Base-by-base conservation (phyloP, 2,329 filamentous ascomycete species). In the Sarocladiaceae sp. region DNA sequence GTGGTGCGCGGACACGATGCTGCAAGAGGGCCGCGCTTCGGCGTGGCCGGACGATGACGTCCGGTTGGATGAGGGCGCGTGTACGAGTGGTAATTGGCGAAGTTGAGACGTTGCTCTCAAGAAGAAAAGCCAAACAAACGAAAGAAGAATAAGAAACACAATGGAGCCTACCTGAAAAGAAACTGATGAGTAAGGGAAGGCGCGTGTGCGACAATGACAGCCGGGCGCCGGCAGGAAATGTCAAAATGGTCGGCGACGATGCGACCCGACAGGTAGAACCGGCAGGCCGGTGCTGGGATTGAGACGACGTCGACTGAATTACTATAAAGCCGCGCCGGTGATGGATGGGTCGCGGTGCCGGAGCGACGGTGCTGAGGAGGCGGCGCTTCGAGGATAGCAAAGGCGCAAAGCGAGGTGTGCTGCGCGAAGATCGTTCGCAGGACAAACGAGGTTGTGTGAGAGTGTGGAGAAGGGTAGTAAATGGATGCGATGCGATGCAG, bases 391-490 rank as follows among this genome's bases (percentile, higher is more conserved):
- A 33, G 31, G 23, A 28, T 17, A 33, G 44, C 26, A 29, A 33
- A 33, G 18, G 28, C 28, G 44, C 28, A 33, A 48, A 33, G 39
- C 7, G 40, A 22, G 25, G 44, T 48, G 44, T 48, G 44, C 18
- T 29, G 44, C 44, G 44, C 44, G 44, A 46, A 28, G 40, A 28
- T 48, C 26, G 28, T 31, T 31, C 44, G 12, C n/a, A 48, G 44
- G 40, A 17, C 44, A 48, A 28, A 48, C 26, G 44, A 48, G 44
- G 44, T 48, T 48, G 44, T 31, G 44, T 48, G 26, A 33, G 44
- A 31, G 44, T 31, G 44, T 48, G 44, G 25, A 33, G 44, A 48
- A 33, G 44, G 44, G 44, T 48, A 33, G 44, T 33, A 48, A 48
- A 33, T 48, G 25, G 44, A 48, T 48, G 44, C 44, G 44, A 29